Conservation (phyloP, 2,329 filamentous ascomycete genomes). For the Apiospora kogelbergensis region DNA sequence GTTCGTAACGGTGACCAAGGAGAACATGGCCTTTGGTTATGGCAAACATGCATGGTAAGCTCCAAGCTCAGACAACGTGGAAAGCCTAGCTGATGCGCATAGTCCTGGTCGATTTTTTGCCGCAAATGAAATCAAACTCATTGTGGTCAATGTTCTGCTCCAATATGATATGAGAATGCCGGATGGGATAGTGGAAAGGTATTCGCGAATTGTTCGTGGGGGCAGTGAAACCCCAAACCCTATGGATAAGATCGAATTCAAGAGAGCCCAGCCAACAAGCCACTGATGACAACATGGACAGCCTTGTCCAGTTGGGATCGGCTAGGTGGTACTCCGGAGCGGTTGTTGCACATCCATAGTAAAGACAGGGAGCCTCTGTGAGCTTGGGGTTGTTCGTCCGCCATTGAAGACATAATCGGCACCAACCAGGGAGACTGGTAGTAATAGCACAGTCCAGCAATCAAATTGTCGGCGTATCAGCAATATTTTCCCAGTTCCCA, state of each 20-base stretch:
- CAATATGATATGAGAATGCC: conserved; percentile 36
- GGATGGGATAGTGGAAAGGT: conserved; percentile 23
- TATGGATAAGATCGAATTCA: conserved; percentile 20
- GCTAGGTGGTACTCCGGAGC: too few relatives aligned
- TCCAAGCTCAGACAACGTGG: background rate
- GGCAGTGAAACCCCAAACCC: conserved; percentile 18
- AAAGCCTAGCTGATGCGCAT: conserved; percentile 6
- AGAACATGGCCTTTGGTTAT: conserved; percentile 38
- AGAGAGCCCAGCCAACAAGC: background rate
- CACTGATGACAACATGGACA: background rate
- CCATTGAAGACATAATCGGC: too few relatives aligned
- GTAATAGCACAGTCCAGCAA: background rate
- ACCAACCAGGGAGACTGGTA: too few relatives aligned
- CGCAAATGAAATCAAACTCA: conserved; percentile 43
- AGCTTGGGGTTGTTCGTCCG: background rate
- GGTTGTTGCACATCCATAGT: background rate
- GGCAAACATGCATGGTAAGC: conserved; percentile 36
- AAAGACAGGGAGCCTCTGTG: background rate
- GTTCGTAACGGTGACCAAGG: conserved; percentile 37
- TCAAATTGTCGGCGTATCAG: background rate
- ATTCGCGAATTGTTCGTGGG: conserved; percentile 18
- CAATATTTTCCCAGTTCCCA: background rate
- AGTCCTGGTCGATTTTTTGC: conserved; percentile 42
- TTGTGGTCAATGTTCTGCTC: conserved; percentile 38
- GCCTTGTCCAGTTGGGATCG: background rate